Conservation (phyloP, 352 stramenopile genomes). For the Blastocystis sp. region DNA sequence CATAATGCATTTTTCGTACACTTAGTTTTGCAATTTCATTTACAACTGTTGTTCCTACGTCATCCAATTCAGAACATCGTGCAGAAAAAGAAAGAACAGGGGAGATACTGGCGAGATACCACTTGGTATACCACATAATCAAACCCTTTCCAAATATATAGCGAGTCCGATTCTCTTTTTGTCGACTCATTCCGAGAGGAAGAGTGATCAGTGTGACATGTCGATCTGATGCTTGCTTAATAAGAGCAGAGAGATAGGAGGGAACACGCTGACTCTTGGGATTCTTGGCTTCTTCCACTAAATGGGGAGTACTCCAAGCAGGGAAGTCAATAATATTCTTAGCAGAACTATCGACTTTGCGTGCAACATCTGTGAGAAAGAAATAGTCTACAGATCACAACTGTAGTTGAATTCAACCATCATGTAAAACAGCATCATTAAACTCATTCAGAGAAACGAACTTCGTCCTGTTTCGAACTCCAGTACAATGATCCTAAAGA, state of each 20-base stretch:
- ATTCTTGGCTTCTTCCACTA: conserved; percentile 14
- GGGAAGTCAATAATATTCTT: conserved; percentile 49
- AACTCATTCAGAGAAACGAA: neutral
- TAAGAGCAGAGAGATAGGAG: conserved; percentile 15
- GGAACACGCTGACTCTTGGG: neutral
- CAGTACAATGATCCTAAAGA: conserved; percentile 37
- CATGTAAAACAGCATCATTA: conserved; percentile 49
- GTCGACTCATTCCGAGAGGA: conserved; percentile 32
- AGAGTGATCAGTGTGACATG: conserved; percentile 35
- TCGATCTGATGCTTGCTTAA: neutral
- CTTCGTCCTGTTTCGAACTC: conserved; percentile 20
- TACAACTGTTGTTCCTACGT: neutral
- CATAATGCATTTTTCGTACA: neutral
- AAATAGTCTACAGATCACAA: conserved; percentile 10
- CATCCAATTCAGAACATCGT: neutral
- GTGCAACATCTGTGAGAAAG: conserved; percentile 51
- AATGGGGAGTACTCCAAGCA: conserved; percentile 12
- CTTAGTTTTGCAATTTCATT: neutral
- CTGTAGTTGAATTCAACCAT: neutral
- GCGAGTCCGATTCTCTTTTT: conserved; percentile 37
- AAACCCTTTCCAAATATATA: conserved; percentile 35
- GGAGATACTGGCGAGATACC: neutral
- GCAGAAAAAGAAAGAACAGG: conserved; percentile 26
- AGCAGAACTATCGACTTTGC: conserved; percentile 12
- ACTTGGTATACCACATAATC: conserved; percentile 56